A percentile compares a stretch with the other conserved stretches of the same genome.
phyloP scores from a whole-genome alignment of 306 rosid genomes.

The Cicer bijugum region DNA sequence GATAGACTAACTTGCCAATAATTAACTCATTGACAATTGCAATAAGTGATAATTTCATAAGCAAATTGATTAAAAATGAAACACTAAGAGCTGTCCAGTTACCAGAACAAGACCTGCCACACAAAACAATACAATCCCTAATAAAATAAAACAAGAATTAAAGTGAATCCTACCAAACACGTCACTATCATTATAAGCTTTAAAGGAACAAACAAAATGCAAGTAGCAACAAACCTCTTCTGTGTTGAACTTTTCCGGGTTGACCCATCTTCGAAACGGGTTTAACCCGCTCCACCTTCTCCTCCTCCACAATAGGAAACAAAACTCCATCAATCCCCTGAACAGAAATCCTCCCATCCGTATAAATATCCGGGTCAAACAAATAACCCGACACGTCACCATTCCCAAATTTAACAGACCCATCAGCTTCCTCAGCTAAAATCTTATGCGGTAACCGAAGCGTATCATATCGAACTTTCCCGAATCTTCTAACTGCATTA shows the following conservation, averaged over 20 bases:
- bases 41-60: no score
- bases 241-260: constrained; percentile 61
- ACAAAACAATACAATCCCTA: no score
- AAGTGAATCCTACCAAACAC: no score
- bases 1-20: no score
- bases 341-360: constrained; percentile 81
- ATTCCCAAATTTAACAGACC: constrained; percentile 75
- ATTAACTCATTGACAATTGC: no score
- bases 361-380: constrained; percentile 80
- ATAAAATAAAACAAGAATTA: no score
- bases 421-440: constrained; percentile 78
- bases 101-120: no score
- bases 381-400: constrained; percentile 74
- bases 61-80: no score
- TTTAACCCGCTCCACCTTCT: constrained; percentile 46
- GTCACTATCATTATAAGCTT: no score
- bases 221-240: constrained; percentile 62
- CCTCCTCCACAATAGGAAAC: constrained; percentile 66
- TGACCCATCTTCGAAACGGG: constrained; percentile 49
- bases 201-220: background rate
- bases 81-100: no score
- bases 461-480: constrained; percentile 68
- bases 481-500: constrained; percentile 78
- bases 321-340: constrained; percentile 81
- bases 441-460: constrained; percentile 74